A percentile compares a stretch with the other conserved stretches of the same genome.
phyloP scores from a whole-genome alignment of 768 basidiomycete genomes.

The Termitomyces sp. region DNA sequence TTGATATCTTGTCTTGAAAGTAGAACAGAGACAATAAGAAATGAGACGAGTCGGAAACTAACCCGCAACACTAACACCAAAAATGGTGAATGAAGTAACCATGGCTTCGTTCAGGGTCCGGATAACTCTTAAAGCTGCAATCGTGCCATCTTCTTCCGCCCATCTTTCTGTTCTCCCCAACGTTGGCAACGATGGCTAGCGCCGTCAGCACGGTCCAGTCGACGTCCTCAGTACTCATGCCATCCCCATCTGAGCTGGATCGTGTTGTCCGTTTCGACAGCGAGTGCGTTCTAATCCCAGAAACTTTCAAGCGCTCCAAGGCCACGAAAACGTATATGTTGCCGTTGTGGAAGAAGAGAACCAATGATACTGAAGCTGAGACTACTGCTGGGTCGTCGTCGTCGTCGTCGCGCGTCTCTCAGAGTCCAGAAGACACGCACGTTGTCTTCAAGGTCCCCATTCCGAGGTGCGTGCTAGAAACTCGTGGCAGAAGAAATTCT shows the following conservation, averaged over 20 bases:
- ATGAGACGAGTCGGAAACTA: not conserved
- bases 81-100: conserved; percentile 5
- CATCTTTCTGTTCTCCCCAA: conserved; percentile 3
- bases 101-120: conserved; percentile 12
- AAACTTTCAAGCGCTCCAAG: conserved; percentile 41
- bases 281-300: conserved; percentile 73
- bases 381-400: conserved; percentile 14
- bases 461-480: conserved; percentile 40
- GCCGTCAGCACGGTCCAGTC: conserved; percentile 5
- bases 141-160: conserved; percentile 12
- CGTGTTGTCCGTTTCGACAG: conserved; percentile 64
- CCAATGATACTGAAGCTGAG: conserved; percentile 20
- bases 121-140: conserved; percentile 6
- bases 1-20: conserved; percentile 1
- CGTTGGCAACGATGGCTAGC: conserved; percentile 13
- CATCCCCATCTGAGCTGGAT: conserved; percentile 4
- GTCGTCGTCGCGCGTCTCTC: not conserved
- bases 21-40: not conserved
- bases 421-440: conserved; percentile 31
- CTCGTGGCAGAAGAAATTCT: not conserved
- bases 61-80: not conserved
- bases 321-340: conserved; percentile 63
- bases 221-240: conserved; percentile 7
- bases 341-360: conserved; percentile 54
- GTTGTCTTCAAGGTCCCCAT: conserved; percentile 57